phyloP scores from a whole-genome alignment of 331 rosid genomes.

The Cucumis variabilis region DNA sequence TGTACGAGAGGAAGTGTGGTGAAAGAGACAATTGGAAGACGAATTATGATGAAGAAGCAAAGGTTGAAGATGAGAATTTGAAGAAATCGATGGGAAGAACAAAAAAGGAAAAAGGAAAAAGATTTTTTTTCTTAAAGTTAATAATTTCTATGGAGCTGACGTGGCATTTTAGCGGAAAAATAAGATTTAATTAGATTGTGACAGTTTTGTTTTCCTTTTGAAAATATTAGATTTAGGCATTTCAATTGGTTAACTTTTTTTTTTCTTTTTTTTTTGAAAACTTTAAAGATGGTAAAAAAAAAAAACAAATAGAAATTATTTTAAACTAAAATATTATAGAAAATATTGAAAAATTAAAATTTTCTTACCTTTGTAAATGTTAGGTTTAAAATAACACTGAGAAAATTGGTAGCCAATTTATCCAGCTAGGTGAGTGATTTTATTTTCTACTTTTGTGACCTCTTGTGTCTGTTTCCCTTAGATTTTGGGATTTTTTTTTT shows the following conservation, averaged over 20 bases:
- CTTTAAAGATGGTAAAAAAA: no score
- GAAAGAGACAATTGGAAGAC: conserved; percentile 11
- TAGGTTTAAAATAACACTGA: no score
- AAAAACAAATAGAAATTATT: no score
- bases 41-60: background rate
- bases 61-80: conserved; percentile 6
- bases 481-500: no score
- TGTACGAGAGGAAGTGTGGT: background rate
- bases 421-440: no score
- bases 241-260: background rate
- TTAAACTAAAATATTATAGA: no score
- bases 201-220: background rate
- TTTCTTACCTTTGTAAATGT: no score
- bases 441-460: no score
- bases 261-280: no score
- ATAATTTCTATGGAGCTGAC: background rate
- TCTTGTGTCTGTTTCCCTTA: no score
- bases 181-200: background rate
- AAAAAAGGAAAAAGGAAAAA: background rate
- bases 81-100: background rate
- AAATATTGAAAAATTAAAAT: no score
- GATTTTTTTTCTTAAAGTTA: background rate
- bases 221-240: background rate
- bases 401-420: no score
- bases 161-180: background rate